phyloP scores from a whole-genome alignment of 257 asterid genomes.

The Capsicum baccatum region DNA sequence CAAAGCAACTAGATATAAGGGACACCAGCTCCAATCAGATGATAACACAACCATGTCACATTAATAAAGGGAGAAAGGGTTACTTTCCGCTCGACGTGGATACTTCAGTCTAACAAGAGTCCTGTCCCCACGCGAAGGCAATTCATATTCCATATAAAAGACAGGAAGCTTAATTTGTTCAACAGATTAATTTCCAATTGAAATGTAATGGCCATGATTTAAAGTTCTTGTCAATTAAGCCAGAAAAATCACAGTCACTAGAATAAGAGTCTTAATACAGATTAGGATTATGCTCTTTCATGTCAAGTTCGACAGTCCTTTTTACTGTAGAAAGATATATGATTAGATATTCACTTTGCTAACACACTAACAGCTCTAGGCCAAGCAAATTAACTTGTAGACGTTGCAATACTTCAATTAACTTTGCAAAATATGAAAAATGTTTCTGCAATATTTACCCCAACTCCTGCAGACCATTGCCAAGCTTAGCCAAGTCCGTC shows the following conservation, averaged over 20 bases:
- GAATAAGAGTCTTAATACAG: not conserved
- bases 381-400: not conserved
- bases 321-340: not conserved
- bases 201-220: not conserved
- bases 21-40: constrained; percentile 9
- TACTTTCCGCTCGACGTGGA: not conserved
- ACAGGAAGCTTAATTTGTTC: not conserved
- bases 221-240: not conserved
- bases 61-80: not conserved
- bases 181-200: not conserved
- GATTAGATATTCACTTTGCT: not conserved
- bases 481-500: constrained; percentile 77
- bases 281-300: constrained; percentile 14
- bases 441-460: constrained; percentile 54
- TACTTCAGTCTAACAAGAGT: not conserved
- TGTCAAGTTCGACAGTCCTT: not conserved
- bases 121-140: not conserved
- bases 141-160: not conserved
- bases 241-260: not conserved
- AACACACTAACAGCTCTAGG: constrained; percentile 18
- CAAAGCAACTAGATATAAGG: not conserved
- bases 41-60: not conserved
- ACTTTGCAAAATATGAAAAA: not conserved
- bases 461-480: constrained; percentile 76
- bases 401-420: not conserved